Evolutionary conservation across 2,329 filamentous ascomycete species (phyloP), one percentile per base, ranked within the genome.

Genomic region (Colletotrichum filicis): DNA sequence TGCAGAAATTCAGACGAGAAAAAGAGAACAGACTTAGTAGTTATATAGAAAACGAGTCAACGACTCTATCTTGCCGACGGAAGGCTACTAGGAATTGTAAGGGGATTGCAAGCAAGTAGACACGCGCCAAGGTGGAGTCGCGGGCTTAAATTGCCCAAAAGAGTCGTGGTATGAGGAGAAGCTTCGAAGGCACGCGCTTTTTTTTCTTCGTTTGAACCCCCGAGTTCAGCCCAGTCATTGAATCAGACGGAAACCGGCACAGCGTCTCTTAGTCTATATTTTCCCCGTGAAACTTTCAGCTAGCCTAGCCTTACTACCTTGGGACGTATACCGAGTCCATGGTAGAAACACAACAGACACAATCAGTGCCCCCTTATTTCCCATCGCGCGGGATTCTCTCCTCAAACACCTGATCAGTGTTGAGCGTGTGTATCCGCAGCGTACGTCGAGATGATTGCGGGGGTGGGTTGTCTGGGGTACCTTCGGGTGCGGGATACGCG

Each of bases 391-490:
- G 37, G 37, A 42, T 37, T 30, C 11, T 65, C 49, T 26, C 11
- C 16, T 37, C 26, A 26, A 56, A 56, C 52, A 28, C 16, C 14
- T 37, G 49, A 30, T 65, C 49, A 57, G 32, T 37, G 37, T 42
- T 16, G 37, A 42, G 37, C 14, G 37, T 42, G 14, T 42, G 37
- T 42, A 42, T 35, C 26, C 49, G 57, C 26, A 68, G 24, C 49
- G 49, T 46, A 56, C 28, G 37, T 60, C 12, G 57, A 55, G 35
- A 11, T 12, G 22, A 49, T 52, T 69, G 66, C 66, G 66, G 66
- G 66, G 66, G 66, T 69, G 59, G 66, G 26, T 69, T 69, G 60
- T 69, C 66, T 65, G 66, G 66, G 66, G 59, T 58, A 55, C 58
- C 63, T 24, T 49, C 46, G 58, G 5, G 37, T 22, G 30, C 56